Conservation (phyloP, 768 basidiomycete genomes). For the Hemileccinum impolitum region DNA sequence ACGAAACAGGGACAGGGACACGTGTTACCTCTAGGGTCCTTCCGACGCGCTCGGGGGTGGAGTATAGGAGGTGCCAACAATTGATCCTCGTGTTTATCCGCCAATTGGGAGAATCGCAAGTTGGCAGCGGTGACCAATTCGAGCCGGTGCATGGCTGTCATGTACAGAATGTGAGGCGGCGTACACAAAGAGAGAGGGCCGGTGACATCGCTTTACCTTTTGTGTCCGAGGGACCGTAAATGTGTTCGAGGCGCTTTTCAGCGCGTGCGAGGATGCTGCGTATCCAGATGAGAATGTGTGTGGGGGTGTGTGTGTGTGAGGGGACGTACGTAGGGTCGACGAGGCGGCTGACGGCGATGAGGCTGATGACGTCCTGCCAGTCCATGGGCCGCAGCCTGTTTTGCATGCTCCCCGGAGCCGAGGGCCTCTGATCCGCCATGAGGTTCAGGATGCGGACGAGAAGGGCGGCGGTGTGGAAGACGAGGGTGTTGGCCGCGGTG, state of each 20-base stretch:
- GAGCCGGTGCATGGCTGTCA: conserved; percentile 18
- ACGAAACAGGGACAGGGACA: conserved; percentile 9
- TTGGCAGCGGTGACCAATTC: conserved; percentile 16
- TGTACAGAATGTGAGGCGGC: not conserved
- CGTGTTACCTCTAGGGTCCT: not conserved
- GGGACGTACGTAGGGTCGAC: conserved; percentile 28
- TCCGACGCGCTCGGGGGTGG: conserved; percentile 14
- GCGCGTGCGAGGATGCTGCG: conserved; percentile 24
- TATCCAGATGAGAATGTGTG: conserved; percentile 1
- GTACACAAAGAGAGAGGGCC: not conserved
- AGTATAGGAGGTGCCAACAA: conserved; percentile 13
- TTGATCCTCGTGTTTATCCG: conserved; percentile 11
- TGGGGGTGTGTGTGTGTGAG: not conserved
- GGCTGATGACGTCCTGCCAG: conserved; percentile 63
- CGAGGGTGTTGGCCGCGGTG: conserved; percentile 35
- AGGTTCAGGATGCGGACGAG: conserved; percentile 52
- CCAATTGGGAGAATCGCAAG: conserved; percentile 2
- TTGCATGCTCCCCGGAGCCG: conserved; percentile 57
- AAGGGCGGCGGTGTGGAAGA: conserved; percentile 40
- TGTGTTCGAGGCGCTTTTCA: conserved; percentile 25
- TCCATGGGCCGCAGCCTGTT: conserved; percentile 58
- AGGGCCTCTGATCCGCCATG: conserved; percentile 54
- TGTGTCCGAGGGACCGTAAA: conserved; percentile 25
- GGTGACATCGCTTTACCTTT: conserved; percentile 9
- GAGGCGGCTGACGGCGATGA: conserved; percentile 42